A percentile compares a stretch with the other conserved stretches of the same genome.
Evolutionary conservation across 2,329 filamentous ascomycete genomes (phyloP).

Genomic region (Amauroascus niger): DNA sequence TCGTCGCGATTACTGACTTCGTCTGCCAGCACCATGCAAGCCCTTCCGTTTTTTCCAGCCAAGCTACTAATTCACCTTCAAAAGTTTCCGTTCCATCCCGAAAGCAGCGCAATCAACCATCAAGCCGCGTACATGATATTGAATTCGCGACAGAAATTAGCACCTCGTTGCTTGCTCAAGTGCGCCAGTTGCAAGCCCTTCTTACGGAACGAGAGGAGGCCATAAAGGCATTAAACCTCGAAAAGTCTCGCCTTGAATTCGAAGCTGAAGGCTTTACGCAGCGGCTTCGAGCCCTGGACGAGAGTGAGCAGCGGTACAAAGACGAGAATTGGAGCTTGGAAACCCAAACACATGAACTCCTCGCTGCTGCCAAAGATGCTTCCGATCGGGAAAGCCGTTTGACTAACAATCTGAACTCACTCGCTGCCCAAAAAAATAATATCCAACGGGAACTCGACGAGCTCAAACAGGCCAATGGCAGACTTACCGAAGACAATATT

Average conservation of each 20-base stretch:
- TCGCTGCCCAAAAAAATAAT: constrained; percentile 64
- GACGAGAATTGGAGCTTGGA: constrained; percentile 98
- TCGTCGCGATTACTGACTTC: background rate
- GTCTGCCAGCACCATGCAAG: constrained; percentile 51
- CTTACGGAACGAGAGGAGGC: constrained; percentile 82
- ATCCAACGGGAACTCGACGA: constrained; percentile 86
- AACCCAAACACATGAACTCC: constrained; percentile 77
- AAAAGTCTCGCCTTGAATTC: constrained; percentile 70
- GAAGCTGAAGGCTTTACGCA: constrained; percentile 72
- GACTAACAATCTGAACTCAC: constrained; percentile 57
- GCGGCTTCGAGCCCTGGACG: constrained; percentile 71
- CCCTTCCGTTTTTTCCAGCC: constrained; percentile 70
- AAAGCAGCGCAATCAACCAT: constrained; percentile 80
- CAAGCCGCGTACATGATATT: constrained; percentile 84
- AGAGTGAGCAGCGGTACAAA: constrained; percentile 92
- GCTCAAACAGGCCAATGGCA: constrained; percentile 67
- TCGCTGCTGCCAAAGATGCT: constrained; percentile 62
- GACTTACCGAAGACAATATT: constrained; percentile 69
- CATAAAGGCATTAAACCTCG: constrained; percentile 61
- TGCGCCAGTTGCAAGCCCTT: constrained; percentile 77
- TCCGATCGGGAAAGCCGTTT: constrained; percentile 76
- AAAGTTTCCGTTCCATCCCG: constrained; percentile 81
- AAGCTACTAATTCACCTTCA: constrained; percentile 74
- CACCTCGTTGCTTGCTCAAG: constrained; percentile 84
- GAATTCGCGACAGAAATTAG: constrained; percentile 98